Conservation (phyloP, 495 filamentous ascomycete genomes). For the Coniosporium apollinis region DNA sequence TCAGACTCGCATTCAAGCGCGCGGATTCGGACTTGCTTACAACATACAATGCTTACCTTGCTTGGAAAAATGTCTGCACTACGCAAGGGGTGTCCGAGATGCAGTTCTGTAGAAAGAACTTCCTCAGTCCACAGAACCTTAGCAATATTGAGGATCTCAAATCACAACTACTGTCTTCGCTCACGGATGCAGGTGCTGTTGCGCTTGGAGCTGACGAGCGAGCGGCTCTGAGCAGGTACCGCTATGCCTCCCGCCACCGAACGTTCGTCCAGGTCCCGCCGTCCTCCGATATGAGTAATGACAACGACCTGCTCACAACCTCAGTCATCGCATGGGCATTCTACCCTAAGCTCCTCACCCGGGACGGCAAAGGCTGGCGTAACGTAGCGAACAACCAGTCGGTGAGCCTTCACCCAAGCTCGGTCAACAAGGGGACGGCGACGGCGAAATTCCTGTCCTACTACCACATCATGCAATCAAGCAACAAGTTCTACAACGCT, state of each 20-base stretch:
- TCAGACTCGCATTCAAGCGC: slow-evolving; percentile 58
- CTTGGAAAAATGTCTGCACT: slow-evolving; percentile 67
- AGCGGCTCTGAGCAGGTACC: slow-evolving; percentile 40
- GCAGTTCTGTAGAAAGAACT: slow-evolving; percentile 85
- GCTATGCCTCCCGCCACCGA: slow-evolving; percentile 41
- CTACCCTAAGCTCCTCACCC: slow-evolving; percentile 78
- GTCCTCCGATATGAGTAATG: slow-evolving; percentile 51
- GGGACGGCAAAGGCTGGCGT: slow-evolving; percentile 77
- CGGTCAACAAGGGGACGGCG: slow-evolving; percentile 60
- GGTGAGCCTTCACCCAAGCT: slow-evolving; percentile 68
- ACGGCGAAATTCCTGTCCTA: slow-evolving; percentile 70
- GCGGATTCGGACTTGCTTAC: slow-evolving; percentile 86
- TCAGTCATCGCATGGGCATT: slow-evolving; percentile 83
- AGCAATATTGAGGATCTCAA: slow-evolving; percentile 89
- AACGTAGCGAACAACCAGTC: slow-evolving; percentile 82
- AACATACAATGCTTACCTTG: slow-evolving; percentile 77
- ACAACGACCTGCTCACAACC: slow-evolving; percentile 58
- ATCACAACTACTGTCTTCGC: slow-evolving; percentile 63
- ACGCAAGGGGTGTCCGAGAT: slow-evolving; percentile 50
- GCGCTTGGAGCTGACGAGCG: slow-evolving; percentile 54
- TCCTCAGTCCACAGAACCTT: slow-evolving; percentile 65
- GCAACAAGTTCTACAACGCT: slow-evolving; percentile 66
- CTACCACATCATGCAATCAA: slow-evolving; percentile 88
- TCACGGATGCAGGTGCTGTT: slow-evolving; percentile 70
- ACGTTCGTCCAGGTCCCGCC: slow-evolving; percentile 68